phyloP scores from a whole-genome alignment of 805 yeast genomes.

The Candida maris region DNA sequence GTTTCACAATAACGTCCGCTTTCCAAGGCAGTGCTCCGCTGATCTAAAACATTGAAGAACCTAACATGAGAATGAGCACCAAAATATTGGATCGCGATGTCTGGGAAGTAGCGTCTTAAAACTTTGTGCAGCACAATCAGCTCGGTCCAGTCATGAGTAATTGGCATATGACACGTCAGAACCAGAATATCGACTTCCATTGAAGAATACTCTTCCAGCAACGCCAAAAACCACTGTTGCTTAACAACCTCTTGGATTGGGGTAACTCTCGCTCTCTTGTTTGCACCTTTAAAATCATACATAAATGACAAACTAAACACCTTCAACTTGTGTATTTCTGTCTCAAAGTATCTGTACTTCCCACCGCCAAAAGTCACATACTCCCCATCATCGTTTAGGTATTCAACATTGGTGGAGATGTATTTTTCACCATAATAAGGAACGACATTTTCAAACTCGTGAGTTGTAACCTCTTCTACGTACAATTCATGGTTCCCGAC shows the following conservation, averaged over 20 bases:
- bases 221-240: conserved; percentile 62
- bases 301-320: conserved; percentile 74
- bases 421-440: conserved; percentile 60
- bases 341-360: conserved; percentile 59
- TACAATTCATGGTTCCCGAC: conserved; percentile 93
- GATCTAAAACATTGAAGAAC: conserved; percentile 72
- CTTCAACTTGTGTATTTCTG: conserved; percentile 48
- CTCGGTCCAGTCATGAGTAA: conserved; percentile 54
- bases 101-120: conserved; percentile 59
- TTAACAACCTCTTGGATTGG: conserved; percentile 52
- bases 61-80: conserved; percentile 95
- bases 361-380: conserved; percentile 66
- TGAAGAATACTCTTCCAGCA: conserved; percentile 31
- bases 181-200: conserved; percentile 59
- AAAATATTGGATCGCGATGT: conserved; percentile 70
- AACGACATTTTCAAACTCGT: conserved; percentile 62
- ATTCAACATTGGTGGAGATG: conserved; percentile 71
- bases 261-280: conserved; percentile 59
- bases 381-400: conserved; percentile 37
- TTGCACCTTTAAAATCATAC: conserved; percentile 66
- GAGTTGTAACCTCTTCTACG: conserved; percentile 54
- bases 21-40: conserved; percentile 70
- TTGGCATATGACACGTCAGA: conserved; percentile 78
- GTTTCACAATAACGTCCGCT: conserved; percentile 94
- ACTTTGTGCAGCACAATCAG: conserved; percentile 41